Evolutionary conservation across 768 basidiomycete genomes (phyloP), one percentile per base, ranked within the genome.

Genomic region (Calvatia gigantea): DNA sequence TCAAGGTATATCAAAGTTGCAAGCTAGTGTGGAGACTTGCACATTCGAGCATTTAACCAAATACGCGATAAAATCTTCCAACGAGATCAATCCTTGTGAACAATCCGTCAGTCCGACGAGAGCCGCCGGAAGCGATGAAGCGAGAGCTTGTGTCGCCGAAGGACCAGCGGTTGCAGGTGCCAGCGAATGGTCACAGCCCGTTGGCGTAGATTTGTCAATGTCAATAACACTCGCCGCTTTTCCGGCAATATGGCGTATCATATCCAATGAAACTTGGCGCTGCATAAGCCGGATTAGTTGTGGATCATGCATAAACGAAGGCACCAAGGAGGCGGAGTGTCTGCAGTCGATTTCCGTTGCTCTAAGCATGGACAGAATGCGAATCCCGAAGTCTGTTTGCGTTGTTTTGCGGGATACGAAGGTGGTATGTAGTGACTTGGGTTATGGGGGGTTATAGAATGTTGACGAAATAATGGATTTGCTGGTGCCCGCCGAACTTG

Each of bases 1-100:
- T 95, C 89, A 60, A 99, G 86, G 74, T 95, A 98, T 61, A 96
- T 77, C 66, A 98, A 79, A 29, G 94, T 97, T 31, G 91, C 84
- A 49, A 97, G 84, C 51, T n/a, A 99, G 79, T 19, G 94, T 98
- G 25, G 92, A 79, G 5, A 92, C 91, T 69, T 93, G 92, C 45
- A 98, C 94, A 65, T 93, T 91, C 38, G 90, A 90, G 66, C 80
- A 79, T 58, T 84, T 77, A 59, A 94, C 85, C 51, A 98, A 77
- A 65, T 84, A 83, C 52, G 81, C 71, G 68, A 99, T 95, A 70
- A 97, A 99, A 51, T 86, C 80, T 62, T 90, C 83, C 47, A 99
- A 76, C 33, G 85, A 79, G 32, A 91, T 84, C 47, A 76, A 60
- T 4, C 65, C 52, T 23, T 23, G 32, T 14, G 54, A 32, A n/a